Evolutionary conservation across 2,329 filamentous ascomycete species (phyloP).

Genomic region (Juglanconis juglandina): DNA sequence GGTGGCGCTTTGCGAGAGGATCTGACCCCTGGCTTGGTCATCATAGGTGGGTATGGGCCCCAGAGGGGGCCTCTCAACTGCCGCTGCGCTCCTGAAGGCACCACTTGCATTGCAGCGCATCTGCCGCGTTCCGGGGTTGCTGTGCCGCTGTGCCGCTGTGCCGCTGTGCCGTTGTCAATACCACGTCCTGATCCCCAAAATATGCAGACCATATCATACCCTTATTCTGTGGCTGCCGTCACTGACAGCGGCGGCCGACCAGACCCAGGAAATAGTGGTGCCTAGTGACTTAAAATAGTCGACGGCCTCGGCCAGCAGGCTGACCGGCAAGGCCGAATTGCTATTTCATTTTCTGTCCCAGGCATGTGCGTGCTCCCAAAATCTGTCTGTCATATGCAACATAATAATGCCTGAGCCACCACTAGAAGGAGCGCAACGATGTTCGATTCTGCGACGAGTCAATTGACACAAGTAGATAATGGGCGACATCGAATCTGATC

Average conservation of each 20-base stretch:
- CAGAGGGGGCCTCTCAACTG: neutral
- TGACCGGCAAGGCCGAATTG: neutral
- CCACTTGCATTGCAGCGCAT: neutral
- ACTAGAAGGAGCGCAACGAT: neutral
- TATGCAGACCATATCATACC: neutral
- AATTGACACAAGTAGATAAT: neutral
- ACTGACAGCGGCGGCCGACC: neutral
- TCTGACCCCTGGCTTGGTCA: neutral
- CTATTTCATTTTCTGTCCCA: neutral
- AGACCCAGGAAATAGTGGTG: neutral
- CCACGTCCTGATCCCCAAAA: neutral
- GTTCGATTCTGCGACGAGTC: neutral
- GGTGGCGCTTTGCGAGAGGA: slow-evolving; percentile 13
- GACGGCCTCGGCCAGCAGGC: neutral
- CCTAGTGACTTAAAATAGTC: neutral
- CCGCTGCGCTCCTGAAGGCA: neutral
- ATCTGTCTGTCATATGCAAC: neutral
- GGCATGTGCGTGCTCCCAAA: neutral
- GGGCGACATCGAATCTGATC: too few relatives aligned
- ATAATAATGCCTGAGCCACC: neutral
- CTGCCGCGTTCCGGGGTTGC: neutral
- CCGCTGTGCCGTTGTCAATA: neutral
- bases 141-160: neutral
- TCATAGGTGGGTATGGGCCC: neutral
- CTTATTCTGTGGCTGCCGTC: neutral